phyloP scores from a whole-genome alignment of 805 yeast species.

The Yamadazyma scolyti region DNA sequence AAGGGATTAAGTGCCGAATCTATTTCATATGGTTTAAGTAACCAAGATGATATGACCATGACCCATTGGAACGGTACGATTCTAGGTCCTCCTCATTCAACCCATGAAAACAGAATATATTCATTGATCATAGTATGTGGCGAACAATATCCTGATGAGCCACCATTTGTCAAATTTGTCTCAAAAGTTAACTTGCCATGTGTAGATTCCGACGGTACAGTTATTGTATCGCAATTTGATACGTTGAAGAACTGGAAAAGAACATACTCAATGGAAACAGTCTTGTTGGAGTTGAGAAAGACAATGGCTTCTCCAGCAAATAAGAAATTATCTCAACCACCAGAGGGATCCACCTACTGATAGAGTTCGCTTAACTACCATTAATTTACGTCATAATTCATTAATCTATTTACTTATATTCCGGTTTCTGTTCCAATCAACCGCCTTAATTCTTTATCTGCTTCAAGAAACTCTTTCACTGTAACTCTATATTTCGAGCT shows the following conservation, averaged over 20 bases:
- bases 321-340: conserved; percentile 85
- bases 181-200: conserved; percentile 90
- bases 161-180: conserved; percentile 78
- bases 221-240: conserved; percentile 46
- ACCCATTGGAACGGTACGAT: conserved; percentile 98
- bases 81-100: conserved; percentile 89
- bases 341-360: conserved; percentile 73
- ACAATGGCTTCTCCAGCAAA: conserved; percentile 78
- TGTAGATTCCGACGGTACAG: conserved; percentile 67
- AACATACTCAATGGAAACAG: conserved; percentile 89
- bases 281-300: conserved; percentile 81
- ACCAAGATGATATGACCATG: conserved; percentile 89
- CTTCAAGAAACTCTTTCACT: conserved; percentile 31
- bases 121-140: conserved; percentile 80
- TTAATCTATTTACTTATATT: not conserved
- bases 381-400: conserved; percentile 1
- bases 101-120: conserved; percentile 92
- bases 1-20: conserved; percentile 97
- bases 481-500: conserved; percentile 20
- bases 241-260: conserved; percentile 83
- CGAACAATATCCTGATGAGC: conserved; percentile 77
- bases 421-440: conserved; percentile 23
- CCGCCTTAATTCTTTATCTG: conserved; percentile 34
- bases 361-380: conserved; percentile 1
- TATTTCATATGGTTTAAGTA: conserved; percentile 90